Evolutionary conservation across 2,329 filamentous ascomycete species (phyloP), one percentile per base, ranked within the genome.

Genomic region (Pseudogymnoascus sp.): DNA sequence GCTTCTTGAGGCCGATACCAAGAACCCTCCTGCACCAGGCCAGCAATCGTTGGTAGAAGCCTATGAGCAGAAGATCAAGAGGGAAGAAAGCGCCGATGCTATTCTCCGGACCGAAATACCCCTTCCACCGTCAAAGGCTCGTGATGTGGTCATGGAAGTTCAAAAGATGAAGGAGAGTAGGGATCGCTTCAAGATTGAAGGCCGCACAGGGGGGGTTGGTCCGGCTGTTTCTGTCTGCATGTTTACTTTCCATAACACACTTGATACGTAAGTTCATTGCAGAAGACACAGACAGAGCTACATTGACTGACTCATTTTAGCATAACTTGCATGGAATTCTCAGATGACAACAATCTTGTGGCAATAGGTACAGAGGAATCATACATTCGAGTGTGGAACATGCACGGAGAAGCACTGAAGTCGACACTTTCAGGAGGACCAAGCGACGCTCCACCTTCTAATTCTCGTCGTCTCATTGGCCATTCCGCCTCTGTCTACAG

Each of bases 171-270:
- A 91, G 67, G 95, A 99, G 75, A 91, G 96, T 71, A 87, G 95
- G 21, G 93, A 97, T 71, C 85, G 93, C 16, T 96, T 97, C 74
- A 89, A 86, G 72, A 93, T 97, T 64, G 90, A 96, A 65, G 86
- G 88, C 18, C 85, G 89, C 36, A 93, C 90, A 11, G 90, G 91
- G 14, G 93, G 93, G 7, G 84, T 93, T 60, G 91, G 93, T 12
- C 86, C 91, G 62, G 87, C 88, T 25, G 82, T 97, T 65, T 96
- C 92, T 70, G 88, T 96, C 23, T 95, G 91, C 79, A 97, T 97
- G 90, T 97, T 96, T 74, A 99, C 95, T 0, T 96, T 97, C 72
- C 95, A 99, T 79, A 99, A 99, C 75, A 96, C 91, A 0, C 88
- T 92, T 67, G 92, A 96, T 75, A 89, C 86, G 91, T 93, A 78